Evolutionary conservation across 2,329 filamentous ascomycete species (phyloP).

Genomic region (Trichoderma sp.): DNA sequence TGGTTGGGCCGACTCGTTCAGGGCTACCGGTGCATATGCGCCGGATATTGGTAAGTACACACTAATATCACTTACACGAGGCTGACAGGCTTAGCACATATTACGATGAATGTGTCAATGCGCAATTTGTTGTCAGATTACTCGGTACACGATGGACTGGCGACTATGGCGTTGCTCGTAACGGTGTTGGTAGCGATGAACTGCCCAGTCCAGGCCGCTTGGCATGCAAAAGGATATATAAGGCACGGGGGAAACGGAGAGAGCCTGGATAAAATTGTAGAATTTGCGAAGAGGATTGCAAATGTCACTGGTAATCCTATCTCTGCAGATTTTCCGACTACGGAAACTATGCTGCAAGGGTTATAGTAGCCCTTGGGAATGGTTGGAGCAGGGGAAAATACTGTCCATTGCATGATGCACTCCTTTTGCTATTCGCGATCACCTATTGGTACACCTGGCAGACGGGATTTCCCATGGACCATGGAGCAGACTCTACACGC

Average conservation of each 20-base stretch:
- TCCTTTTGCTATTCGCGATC: neutral
- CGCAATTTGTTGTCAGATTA: conserved; percentile 1
- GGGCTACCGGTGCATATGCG: neutral
- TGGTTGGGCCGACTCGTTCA: neutral
- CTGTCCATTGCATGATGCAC: neutral
- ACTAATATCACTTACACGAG: neutral
- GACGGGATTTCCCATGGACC: too few species aligned
- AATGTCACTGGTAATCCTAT: neutral
- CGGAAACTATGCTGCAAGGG: neutral
- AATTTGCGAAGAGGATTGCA: neutral
- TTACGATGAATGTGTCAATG: conserved; percentile 9
- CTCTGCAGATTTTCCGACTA: neutral
- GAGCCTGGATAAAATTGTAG: neutral
- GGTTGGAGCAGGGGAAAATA: neutral
- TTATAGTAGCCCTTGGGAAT: neutral
- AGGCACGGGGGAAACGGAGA: neutral
- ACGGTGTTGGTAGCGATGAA: neutral
- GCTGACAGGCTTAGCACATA: neutral
- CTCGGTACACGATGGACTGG: neutral
- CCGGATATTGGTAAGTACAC: neutral
- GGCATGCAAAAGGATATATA: neutral
- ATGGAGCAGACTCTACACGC: neutral
- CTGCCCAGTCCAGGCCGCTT: conserved; percentile 1
- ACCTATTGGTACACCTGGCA: neutral
- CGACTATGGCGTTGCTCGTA: conserved; percentile 3